These are phyloP conservation scores for Danielia reshetovae DNA, from an alignment of 805 yeast genomes.

Conservation along the genomic window DNA sequence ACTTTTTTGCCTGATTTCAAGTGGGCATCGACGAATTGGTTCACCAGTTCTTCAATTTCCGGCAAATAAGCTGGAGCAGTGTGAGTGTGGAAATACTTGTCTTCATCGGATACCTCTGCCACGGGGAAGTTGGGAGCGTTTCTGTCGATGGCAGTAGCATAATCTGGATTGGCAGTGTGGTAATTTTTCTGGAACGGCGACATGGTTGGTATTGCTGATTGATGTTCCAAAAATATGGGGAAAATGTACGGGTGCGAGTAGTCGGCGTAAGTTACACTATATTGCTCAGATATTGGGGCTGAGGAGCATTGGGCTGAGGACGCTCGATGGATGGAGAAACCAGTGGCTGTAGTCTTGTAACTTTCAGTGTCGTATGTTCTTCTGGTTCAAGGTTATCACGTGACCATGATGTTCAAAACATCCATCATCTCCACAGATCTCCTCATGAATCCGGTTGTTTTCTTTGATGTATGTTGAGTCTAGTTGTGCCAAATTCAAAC, in stretches of 20 bases:
- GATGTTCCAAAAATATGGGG: not conserved
- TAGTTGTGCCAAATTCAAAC: slow-evolving; percentile 1
- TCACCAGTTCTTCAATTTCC: slow-evolving; percentile 53
- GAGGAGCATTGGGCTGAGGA: no score
- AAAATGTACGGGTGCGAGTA: not conserved
- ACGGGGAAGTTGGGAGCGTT: slow-evolving; percentile 71
- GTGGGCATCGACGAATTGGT: slow-evolving; percentile 60
- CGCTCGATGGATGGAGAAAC: no score
- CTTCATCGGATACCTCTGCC: slow-evolving; percentile 70
- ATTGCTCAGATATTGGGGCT: no score
- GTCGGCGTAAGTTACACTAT: not conserved
- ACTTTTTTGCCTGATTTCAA: slow-evolving; percentile 43
- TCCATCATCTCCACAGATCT: no score
- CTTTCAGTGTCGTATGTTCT: no score
- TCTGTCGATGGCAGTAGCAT: slow-evolving; percentile 76
- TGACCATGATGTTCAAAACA: no score
- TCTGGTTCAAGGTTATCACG: no score
- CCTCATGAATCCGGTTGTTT: slow-evolving; percentile 4
- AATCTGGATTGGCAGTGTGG: slow-evolving; percentile 65
- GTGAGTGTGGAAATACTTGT: slow-evolving; percentile 67
- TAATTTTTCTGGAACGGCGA: slow-evolving; percentile 11
- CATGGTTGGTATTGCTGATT: not conserved
- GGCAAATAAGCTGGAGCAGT: slow-evolving; percentile 70
- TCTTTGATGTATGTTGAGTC: slow-evolving; percentile 3
- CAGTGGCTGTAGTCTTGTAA: no score